Evolutionary conservation across 306 rosid genomes (phyloP), one percentile per base, ranked within the genome.

Genomic region (Cicer pinnatifidum): DNA sequence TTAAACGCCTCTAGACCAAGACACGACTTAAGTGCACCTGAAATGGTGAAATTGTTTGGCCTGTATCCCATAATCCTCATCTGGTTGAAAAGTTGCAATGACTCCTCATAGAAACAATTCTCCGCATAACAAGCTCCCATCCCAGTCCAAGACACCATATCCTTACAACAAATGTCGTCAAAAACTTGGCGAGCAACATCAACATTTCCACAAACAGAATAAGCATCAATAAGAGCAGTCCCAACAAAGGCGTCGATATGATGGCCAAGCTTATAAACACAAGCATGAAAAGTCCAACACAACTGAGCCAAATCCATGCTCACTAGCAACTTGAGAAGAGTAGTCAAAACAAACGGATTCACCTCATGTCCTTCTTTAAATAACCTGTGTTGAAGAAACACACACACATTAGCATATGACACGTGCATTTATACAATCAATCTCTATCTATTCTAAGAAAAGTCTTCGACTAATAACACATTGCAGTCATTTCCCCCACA

Each of bases 61-160:
- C 9, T 59, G 65, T 33, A 59, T 6, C 65, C 65, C 5, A 33
- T 11, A 35, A 33, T 59, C 65, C 65, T 59, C 65, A 59, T 59
- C 17, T 59, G 17, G 9, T 59, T 59, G 65, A 59, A 59, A 59
- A 59, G 43, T 33, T 59, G 43, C 65, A 59, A 59, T 35, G 65
- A 59, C 65, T 59, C 65, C 65, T 59, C 44, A 33, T 33, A 33
- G 43, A 33, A 59, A 59, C 65, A 33, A 59, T 59, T 59, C 43
- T 59, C 65, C 12, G 65, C 65, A 59, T 59, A 59, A 33, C 65
- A 59, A 59, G 65, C 65, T 6, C 12, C 65, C 65, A 59, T 59
- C 65, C 65, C 65, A 33, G 65, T 59, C 65, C 65, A 59, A 59
- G 65, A 59, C 43, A 59, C 65, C 65, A 59, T 59, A 35, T 59